Percentiles rank a stretch among this genome's conserved stretches.
phyloP scores from a whole-genome alignment of 2,329 filamentous ascomycete genomes.

The Nannizzia gypsea region DNA sequence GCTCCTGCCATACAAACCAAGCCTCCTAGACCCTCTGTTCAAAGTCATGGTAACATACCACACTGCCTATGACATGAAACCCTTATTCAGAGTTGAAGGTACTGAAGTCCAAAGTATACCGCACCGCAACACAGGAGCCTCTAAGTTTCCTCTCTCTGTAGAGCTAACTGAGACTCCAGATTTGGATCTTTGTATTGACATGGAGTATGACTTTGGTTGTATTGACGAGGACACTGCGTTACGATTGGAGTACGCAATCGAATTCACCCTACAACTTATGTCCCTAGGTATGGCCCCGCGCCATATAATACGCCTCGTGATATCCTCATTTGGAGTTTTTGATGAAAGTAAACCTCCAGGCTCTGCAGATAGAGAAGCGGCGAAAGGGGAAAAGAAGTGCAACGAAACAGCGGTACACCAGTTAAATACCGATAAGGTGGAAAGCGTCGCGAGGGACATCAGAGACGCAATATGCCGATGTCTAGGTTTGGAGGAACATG shows the following conservation, averaged over 20 bases:
- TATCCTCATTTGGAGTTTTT: background rate
- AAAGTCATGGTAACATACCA: constrained; percentile 5
- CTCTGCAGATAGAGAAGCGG: background rate
- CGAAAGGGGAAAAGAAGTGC: background rate
- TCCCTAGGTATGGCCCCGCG: background rate
- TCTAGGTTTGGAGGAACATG: background rate
- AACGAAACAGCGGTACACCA: background rate
- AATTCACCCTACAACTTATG: background rate
- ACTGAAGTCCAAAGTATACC: background rate
- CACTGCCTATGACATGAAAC: background rate
- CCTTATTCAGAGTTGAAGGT: background rate
- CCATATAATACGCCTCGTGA: background rate
- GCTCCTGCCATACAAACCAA: constrained; percentile 5
- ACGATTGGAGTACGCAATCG: background rate
- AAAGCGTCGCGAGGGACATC: background rate
- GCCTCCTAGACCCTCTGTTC: background rate
- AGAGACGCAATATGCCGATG: background rate
- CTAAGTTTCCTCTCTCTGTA: background rate
- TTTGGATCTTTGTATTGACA: background rate
- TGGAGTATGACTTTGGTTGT: background rate
- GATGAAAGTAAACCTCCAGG: background rate
- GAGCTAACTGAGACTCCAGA: background rate
- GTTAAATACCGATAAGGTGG: background rate
- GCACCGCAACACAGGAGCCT: background rate
- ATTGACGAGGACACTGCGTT: background rate